Base-by-base conservation (phyloP, 1,139 yeast species). In the Spathaspora sp. region DNA sequence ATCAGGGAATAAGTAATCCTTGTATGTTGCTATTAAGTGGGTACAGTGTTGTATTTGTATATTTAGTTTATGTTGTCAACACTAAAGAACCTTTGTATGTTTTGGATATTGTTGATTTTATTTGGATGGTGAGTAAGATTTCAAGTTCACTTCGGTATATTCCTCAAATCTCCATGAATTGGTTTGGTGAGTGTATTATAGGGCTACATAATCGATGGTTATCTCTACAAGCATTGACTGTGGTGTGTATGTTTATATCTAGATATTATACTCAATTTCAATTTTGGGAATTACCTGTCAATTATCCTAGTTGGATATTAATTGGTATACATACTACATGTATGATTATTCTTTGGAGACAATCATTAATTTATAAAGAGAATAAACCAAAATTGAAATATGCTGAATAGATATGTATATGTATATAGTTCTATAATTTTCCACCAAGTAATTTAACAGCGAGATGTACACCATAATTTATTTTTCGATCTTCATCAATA, bases 391-490 rank as follows among this genome's bases (percentile, higher is more conserved):
- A 23, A 5, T 37, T 37, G 13, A 20, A 17, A n/a, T 36, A 36
- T 36, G 39, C 39, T 11, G 26, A 36, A 23, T 8, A 26, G 16
- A n/a, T 5, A n/a, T 7, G 18, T 16, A 18, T 13, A 34, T 13
- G 15, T 31, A 41, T 45, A 38, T n/a, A 11, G 16, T 8, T 20
- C 56, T 68, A 87, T 50, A 88, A 65, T 64, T 81, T 82, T 24
- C 82, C 85, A 2, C 93, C 89, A 43, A 88, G 58, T 37, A 84
- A 54, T 51, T 77, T 79, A 34, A 91, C 76, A 18, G 88, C 91
- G 51, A 85, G 55, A 55, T 80, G 79, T 39, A 86, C 89, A 23
- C 82, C 81, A 41, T 65, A 61, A 46, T 83, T 70, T 37, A 86
- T 80, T 45, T 74, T 70, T 56, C 95, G 73, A 45, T 84, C 86